Conservation (phyloP, 192 early-diverging fungal species). For the Rhizophagus sp. region DNA sequence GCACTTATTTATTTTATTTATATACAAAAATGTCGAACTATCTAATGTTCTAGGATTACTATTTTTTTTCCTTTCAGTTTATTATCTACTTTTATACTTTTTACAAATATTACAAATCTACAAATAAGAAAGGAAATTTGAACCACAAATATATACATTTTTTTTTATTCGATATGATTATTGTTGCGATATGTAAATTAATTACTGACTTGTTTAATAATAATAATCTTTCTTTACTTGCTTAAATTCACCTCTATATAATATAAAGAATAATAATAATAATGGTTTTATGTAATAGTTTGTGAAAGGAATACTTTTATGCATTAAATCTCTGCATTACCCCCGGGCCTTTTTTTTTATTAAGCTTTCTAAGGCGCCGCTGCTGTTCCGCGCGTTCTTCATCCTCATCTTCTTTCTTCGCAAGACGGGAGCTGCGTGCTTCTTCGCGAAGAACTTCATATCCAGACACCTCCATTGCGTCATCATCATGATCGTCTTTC, state of each 20-base stretch:
- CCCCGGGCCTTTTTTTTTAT: background rate
- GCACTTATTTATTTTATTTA: background rate
- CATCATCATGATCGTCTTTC: background rate
- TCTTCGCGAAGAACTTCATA: background rate
- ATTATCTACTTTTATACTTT: background rate
- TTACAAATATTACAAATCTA: too few species aligned
- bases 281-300: background rate
- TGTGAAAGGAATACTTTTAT: background rate
- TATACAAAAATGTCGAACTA: background rate
- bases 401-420: slow-evolving; percentile 4
- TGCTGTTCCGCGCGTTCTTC: slow-evolving; percentile 6
- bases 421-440: background rate
- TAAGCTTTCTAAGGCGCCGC: background rate
- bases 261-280: background rate
- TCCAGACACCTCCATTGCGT: background rate
- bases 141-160: background rate
- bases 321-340: background rate
- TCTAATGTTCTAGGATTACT: background rate
- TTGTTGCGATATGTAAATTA: background rate
- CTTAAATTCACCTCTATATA: background rate
- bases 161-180: background rate
- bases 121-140: background rate
- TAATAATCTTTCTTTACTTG: too few species aligned
- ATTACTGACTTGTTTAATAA: too few species aligned
- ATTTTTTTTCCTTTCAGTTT: background rate